A percentile compares a stretch with the other conserved stretches of the same genome.
These are phyloP conservation scores for Monosporascus sp. DNA, from an alignment of 2,329 filamentous ascomycete species.

Conservation along the genomic window DNA sequence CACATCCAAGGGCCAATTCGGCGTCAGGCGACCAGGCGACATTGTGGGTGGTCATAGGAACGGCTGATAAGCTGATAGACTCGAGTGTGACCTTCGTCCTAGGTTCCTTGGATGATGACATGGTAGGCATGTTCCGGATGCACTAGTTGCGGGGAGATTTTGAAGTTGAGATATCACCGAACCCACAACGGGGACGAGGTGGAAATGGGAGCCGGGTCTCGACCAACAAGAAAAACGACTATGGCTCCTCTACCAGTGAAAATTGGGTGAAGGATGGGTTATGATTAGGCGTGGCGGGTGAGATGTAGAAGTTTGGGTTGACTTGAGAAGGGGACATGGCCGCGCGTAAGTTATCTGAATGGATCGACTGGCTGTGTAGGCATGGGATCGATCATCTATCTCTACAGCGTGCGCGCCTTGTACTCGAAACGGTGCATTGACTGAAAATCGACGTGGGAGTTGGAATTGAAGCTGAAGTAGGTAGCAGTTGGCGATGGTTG, in stretches of 20 bases:
- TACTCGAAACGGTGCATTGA: too few relatives aligned
- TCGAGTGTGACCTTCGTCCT: slow-evolving; percentile 42
- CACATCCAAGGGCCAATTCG: slow-evolving; percentile 52
- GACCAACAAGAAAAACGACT: too few relatives aligned
- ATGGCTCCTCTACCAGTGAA: too few relatives aligned
- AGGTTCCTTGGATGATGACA: slow-evolving; percentile 11
- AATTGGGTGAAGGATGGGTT: too few relatives aligned
- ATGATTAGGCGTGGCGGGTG: background rate
- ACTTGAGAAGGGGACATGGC: background rate
- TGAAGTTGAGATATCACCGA: too few relatives aligned
- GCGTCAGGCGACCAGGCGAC: slow-evolving; percentile 53
- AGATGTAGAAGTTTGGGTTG: background rate
- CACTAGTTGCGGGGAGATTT: background rate
- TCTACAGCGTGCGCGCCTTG: too few relatives aligned
- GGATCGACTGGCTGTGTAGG: too few relatives aligned
- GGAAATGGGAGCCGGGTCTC: too few relatives aligned
- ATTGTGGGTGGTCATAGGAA: slow-evolving; percentile 39
- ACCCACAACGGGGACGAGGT: too few relatives aligned
- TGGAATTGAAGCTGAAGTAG: background rate
- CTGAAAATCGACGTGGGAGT: too few relatives aligned
- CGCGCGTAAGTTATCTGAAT: too few relatives aligned
- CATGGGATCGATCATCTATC: too few relatives aligned
- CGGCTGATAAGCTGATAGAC: slow-evolving; percentile 37
- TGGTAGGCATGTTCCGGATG: background rate
- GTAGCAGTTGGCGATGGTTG: background rate